Percentiles rank a stretch among this genome's conserved stretches.
These are phyloP conservation scores for Sphenostylis stenocarpa DNA, from an alignment of 306 rosid species.

Conservation along the genomic window DNA sequence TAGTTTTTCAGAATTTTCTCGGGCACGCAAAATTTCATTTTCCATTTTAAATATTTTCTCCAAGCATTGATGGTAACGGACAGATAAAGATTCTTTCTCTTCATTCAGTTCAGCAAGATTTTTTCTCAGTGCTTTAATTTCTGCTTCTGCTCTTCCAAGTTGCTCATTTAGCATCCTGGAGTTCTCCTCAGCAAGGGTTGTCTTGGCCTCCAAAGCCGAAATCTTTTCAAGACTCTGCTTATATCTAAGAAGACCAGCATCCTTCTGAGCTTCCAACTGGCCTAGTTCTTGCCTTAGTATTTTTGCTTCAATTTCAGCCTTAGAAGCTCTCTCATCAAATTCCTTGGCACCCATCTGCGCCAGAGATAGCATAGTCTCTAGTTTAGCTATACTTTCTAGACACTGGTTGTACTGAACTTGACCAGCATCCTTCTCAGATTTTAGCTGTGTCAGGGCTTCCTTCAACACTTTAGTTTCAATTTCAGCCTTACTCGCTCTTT, in stretches of 20 bases:
- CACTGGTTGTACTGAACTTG: slow-evolving; percentile 64
- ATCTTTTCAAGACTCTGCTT: slow-evolving; percentile 65
- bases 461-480: slow-evolving; percentile 71
- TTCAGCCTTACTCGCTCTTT: slow-evolving; percentile 85
- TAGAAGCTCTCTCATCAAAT: slow-evolving; percentile 51
- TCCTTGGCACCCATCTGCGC: slow-evolving; percentile 52
- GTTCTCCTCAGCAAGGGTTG: slow-evolving; percentile 66
- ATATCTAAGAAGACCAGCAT: slow-evolving; percentile 58
- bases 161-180: slow-evolving; percentile 62
- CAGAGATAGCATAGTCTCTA: slow-evolving; percentile 54
- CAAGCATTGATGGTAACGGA: slow-evolving; percentile 61
- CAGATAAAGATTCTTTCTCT: slow-evolving; percentile 65
- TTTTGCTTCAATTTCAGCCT: slow-evolving; percentile 65
- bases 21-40: slow-evolving; percentile 57
- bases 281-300: slow-evolving; percentile 60
- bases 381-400: slow-evolving; percentile 65
- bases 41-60: slow-evolving; percentile 75
- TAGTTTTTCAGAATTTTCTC: slow-evolving; percentile 52
- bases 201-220: slow-evolving; percentile 60
- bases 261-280: slow-evolving; percentile 69
- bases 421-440: slow-evolving; percentile 71
- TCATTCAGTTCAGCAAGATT: slow-evolving; percentile 47
- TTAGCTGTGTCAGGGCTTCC: slow-evolving; percentile 66
- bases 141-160: slow-evolving; percentile 59
- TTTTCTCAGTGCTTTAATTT: slow-evolving; percentile 53